A percentile compares a stretch with the other conserved stretches of the same genome.
phyloP scores from a whole-genome alignment of 768 basidiomycete species.

The Phylloporus arenicola region DNA sequence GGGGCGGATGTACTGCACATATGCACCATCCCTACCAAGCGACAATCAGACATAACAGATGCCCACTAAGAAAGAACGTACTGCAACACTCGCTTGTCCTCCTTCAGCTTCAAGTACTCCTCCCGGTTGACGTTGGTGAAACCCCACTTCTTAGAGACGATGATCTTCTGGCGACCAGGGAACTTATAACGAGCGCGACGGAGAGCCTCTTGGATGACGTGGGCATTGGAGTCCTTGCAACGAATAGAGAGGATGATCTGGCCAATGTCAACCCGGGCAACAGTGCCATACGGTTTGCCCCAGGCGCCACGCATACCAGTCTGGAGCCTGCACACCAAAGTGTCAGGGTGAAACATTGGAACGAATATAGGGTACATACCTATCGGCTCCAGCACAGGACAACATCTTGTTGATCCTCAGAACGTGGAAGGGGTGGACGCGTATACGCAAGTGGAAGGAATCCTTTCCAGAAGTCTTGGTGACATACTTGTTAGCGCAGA shows the following conservation, averaged over 20 bases:
- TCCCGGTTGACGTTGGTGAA: conserved; percentile 92
- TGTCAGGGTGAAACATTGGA: background rate
- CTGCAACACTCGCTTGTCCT: conserved; percentile 85
- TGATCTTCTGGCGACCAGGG: conserved; percentile 98
- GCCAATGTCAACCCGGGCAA: conserved; percentile 94
- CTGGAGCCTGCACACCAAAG: conserved; percentile 53
- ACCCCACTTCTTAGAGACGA: conserved; percentile 96
- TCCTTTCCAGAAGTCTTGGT: conserved; percentile 98
- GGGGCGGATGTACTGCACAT: conserved; percentile 89
- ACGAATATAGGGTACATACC: conserved; percentile 37
- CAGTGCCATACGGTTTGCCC: conserved; percentile 97
- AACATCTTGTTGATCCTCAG: conserved; percentile 99
- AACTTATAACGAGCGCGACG: conserved; percentile 99
- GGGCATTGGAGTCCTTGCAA: conserved; percentile 80
- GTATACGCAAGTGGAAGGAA: conserved; percentile 96
- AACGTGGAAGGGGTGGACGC: conserved; percentile 98
- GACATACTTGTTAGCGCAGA: conserved; percentile 99
- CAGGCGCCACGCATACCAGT: conserved; percentile 99
- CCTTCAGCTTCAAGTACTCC: conserved; percentile 85
- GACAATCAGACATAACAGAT: background rate
- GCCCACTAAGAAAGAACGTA: conserved; percentile 37
- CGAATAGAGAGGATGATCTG: conserved; percentile 92
- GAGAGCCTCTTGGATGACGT: conserved; percentile 93
- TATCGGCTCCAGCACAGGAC: conserved; percentile 97
- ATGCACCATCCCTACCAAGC: conserved; percentile 68